Evolutionary conservation across 495 filamentous ascomycete species (phyloP).

Genomic region (Trichoderma asperelloides): DNA sequence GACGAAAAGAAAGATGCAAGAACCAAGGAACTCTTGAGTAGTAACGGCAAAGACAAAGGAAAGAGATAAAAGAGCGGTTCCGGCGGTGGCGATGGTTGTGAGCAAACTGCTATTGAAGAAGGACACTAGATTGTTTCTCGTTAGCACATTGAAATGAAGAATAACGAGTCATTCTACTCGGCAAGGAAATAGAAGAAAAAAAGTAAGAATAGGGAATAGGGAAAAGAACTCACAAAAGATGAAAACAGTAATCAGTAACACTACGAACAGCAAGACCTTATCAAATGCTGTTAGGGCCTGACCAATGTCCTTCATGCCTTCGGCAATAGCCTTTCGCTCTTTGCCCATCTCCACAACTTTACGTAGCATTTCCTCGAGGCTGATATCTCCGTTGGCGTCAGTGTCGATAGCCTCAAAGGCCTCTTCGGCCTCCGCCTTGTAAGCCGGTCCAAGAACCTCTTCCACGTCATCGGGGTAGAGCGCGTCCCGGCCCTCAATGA

Average conservation of each 20-base stretch:
- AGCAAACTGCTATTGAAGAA: constrained; percentile 80
- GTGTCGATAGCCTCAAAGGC: constrained; percentile 71
- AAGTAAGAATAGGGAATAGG: no score
- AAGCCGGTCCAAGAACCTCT: constrained; percentile 73
- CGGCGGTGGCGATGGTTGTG: constrained; percentile 85
- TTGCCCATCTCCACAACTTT: constrained; percentile 74
- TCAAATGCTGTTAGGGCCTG: constrained; percentile 89
- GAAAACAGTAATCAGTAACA: constrained; percentile 70
- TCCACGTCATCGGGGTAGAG: constrained; percentile 72
- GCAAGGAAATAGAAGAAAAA: no score
- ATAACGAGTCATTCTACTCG: no score
- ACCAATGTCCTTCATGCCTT: constrained; percentile 94
- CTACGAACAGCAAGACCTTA: constrained; percentile 67
- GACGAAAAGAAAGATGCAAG: constrained; percentile 96
- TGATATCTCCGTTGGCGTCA: constrained; percentile 89
- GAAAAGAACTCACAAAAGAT: constrained; percentile 58
- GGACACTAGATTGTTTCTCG: constrained; percentile 41
- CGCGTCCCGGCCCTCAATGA: constrained; percentile 75
- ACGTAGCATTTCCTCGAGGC: constrained; percentile 89
- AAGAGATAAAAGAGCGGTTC: constrained; percentile 84
- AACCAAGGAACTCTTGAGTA: constrained; percentile 86
- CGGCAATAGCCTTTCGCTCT: constrained; percentile 73
- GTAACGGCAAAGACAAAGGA: constrained; percentile 92
- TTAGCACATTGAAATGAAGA: constrained; percentile 16
- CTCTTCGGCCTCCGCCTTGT: constrained; percentile 68